phyloP scores from a whole-genome alignment of 1,284 basidiomycete genomes.

The Cryptococcus sp. region DNA sequence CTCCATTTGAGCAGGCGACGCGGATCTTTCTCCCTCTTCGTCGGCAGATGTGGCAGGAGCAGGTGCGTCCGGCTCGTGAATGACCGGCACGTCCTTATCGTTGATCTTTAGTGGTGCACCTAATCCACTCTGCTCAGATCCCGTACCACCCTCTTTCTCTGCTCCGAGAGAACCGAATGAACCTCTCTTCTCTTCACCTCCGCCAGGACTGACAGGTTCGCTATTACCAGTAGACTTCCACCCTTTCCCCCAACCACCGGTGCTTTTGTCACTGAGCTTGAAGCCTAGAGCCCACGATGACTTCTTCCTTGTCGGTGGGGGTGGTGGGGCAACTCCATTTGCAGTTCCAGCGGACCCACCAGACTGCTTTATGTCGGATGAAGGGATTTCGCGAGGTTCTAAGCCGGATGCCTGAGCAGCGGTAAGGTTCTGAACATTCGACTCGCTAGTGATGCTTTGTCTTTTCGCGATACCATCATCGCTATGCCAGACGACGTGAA shows the following conservation, averaged over 20 bases:
- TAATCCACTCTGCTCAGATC: slow-evolving; percentile 34
- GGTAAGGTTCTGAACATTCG: not conserved
- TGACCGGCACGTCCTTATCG: not conserved
- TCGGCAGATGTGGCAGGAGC: not conserved
- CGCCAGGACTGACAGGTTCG: slow-evolving; percentile 24
- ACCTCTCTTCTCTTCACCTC: slow-evolving; percentile 9
- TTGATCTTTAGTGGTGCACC: slow-evolving; percentile 24
- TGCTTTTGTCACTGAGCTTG: slow-evolving; percentile 24
- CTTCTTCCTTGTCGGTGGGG: slow-evolving; percentile 29
- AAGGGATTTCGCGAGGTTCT: not conserved
- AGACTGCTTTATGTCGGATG: too few relatives aligned
- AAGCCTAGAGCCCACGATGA: slow-evolving; percentile 46
- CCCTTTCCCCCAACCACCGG: slow-evolving; percentile 18
- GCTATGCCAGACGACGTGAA: slow-evolving; percentile 84
- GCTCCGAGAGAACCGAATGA: slow-evolving; percentile 17
- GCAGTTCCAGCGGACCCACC: too few relatives aligned
- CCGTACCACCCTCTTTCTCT: slow-evolving; percentile 13
- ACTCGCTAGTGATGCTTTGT: slow-evolving; percentile 9
- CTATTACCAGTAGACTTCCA: slow-evolving; percentile 17
- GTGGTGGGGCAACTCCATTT: slow-evolving; percentile 6
- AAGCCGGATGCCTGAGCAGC: not conserved
- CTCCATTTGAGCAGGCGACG: not conserved
- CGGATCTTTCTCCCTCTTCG: not conserved
- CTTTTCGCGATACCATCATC: slow-evolving; percentile 56
- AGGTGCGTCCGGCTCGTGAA: not conserved